Percentiles rank a stretch among this genome's conserved stretches.
phyloP scores from a whole-genome alignment of 2,329 filamentous ascomycete species.

The Helotiales sp. region DNA sequence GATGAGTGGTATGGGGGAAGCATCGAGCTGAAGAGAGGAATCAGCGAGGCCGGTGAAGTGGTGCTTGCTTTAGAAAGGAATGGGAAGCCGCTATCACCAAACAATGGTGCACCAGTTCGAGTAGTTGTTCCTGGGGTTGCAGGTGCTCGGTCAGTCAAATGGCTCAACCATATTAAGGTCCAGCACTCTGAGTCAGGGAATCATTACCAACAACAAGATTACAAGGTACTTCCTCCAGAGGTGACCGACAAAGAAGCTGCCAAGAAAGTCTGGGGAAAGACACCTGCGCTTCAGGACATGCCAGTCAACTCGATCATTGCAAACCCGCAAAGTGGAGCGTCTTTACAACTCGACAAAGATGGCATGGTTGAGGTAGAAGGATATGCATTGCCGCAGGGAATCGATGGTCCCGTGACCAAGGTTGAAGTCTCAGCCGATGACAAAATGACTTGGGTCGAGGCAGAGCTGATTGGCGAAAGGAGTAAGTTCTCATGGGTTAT shows the following conservation, averaged over 20 bases:
- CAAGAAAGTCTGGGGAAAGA: neutral
- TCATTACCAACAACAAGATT: neutral
- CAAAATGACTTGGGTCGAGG: neutral
- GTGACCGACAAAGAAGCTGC: neutral
- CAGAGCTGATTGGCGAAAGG: neutral
- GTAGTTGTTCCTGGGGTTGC: neutral
- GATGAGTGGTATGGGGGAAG: neutral
- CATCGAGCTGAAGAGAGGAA: neutral
- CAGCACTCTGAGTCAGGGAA: neutral
- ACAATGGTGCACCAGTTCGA: neutral
- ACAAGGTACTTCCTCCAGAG: neutral
- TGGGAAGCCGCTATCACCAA: neutral
- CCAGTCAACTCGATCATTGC: neutral
- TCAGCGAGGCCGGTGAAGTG: neutral
- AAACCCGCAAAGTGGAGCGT: neutral
- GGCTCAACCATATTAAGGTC: neutral
- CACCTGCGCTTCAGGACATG: neutral
- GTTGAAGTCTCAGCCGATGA: neutral
- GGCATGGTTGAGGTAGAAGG: neutral
- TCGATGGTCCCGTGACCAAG: neutral
- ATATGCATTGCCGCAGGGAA: neutral
- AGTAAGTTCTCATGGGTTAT: slow-evolving; percentile 1
- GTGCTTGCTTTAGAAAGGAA: neutral
- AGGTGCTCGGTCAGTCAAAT: neutral
- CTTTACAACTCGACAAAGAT: neutral